Base-by-base conservation (phyloP, 495 filamentous ascomycete genomes). In the Penicillium tannophilum region DNA sequence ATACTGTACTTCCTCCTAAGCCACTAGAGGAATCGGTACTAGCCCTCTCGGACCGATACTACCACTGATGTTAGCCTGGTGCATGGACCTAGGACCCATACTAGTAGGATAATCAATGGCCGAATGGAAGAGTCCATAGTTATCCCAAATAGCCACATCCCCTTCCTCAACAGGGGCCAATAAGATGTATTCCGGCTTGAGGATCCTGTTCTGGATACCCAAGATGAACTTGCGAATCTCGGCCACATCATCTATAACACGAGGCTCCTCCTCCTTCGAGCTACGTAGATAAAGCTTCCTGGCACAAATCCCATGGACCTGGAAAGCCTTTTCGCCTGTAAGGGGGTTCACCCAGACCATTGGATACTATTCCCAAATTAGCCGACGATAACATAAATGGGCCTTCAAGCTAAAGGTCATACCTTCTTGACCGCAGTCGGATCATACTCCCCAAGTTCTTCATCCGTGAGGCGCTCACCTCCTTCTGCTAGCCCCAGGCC, bases 291-390 rank as follows among this genome's bases (percentile, higher is more conserved):
- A 36, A 11, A 60, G 52, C 31, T 56, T 58, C 28, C 52, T 64
- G 10, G 56, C 66, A 39, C 49, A 58, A 6, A 63, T 66, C 2
- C 60, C 57, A 59, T 66, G 66, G 7, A 69, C 66, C 43, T 61
- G 56, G 41, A 69, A 69, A n/a, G 63, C 64, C 47, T 61, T 52
- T 48, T 66, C 66, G 17, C 64, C 66, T 2, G 66, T 69, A 0
- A 69, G 39, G 1, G 75, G 70, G 54, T 74, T 76, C 12, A 74
- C 60, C 76, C 76, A 77, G 8, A 76, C 70, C 68, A 76, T 69
- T 7, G 73, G 73, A 62, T 76, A 76, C 46, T 64, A 26, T 0
- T 4, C 1, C 4, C 10, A 36, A 14, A 3, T 36, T 36, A 36
- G 33, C 33, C 10, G 14, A 36, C 10, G 10, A 28, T 28, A 7